Evolutionary conservation across 768 basidiomycete species (phyloP).

Genomic region (Pholiota conissans): DNA sequence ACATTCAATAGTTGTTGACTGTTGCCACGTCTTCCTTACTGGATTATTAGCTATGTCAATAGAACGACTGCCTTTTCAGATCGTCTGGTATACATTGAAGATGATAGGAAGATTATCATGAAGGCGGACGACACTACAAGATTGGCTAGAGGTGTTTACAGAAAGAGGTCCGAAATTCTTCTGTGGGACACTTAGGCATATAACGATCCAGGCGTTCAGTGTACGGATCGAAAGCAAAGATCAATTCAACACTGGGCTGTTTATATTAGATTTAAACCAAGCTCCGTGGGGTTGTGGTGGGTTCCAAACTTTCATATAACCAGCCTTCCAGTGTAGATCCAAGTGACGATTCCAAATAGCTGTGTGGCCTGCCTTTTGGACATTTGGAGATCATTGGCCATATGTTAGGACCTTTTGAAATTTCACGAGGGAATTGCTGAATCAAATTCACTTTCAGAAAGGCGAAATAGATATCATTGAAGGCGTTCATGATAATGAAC

Average conservation of each 20-base stretch:
- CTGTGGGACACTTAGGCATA: too few species aligned
- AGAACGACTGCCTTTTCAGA: conserved; percentile 48
- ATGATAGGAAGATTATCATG: conserved; percentile 68
- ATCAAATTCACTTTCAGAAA: conserved; percentile 38
- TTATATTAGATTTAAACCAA: conserved; percentile 79
- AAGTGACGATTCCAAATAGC: conserved; percentile 35
- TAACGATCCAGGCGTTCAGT: too few species aligned
- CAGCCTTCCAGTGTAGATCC: not conserved
- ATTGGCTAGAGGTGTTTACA: conserved; percentile 51
- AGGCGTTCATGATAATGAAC: conserved; percentile 81
- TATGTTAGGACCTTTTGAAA: conserved; percentile 40
- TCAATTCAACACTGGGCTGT: conserved; percentile 74
- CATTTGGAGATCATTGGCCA: conserved; percentile 66
- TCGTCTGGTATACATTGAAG: conserved; percentile 56
- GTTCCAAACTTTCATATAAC: conserved; percentile 21
- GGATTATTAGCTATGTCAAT: conserved; percentile 59
- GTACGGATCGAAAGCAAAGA: conserved; percentile 73
- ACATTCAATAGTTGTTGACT: not conserved
- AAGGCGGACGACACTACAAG: conserved; percentile 69
- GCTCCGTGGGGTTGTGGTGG: conserved; percentile 90
- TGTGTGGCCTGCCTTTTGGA: conserved; percentile 90
- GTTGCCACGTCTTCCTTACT: not conserved
- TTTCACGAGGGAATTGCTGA: not conserved
- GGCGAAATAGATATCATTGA: conserved; percentile 87
- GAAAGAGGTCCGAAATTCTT: conserved; percentile 52